Evolutionary conservation across 345 rosid genomes (phyloP).

Genomic region (Boechera divaricarpa): DNA sequence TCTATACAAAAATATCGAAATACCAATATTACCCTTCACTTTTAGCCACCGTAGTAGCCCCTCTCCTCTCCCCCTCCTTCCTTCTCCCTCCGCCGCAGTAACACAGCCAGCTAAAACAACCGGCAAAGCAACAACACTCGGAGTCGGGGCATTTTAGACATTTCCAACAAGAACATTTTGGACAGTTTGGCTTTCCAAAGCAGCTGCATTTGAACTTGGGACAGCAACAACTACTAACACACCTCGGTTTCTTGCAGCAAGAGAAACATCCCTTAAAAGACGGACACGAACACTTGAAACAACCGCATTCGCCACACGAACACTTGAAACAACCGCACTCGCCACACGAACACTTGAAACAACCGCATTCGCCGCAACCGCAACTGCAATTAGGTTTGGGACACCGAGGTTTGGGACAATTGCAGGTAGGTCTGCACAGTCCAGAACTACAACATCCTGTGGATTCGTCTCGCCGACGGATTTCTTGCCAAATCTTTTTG

Average conservation of each 20-base stretch:
- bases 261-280: conserved; percentile 44
- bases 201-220: conserved; percentile 49
- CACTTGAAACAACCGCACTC: conserved; percentile 39
- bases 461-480: conserved; percentile 52
- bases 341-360: conserved; percentile 48
- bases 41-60: conserved; percentile 15
- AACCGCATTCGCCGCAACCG: conserved; percentile 8
- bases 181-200: conserved; percentile 50
- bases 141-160: conserved; percentile 18
- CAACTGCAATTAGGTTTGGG: conserved; percentile 52
- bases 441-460: conserved; percentile 59
- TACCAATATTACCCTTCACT: conserved; percentile 38
- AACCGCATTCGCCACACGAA: conserved; percentile 42
- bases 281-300: conserved; percentile 50
- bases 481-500: conserved; percentile 67
- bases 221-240: conserved; percentile 32
- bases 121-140: conserved; percentile 31
- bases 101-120: conserved; percentile 55
- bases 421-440: conserved; percentile 45
- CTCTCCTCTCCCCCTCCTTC: conserved; percentile 29
- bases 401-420: conserved; percentile 52
- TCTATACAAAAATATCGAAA: conserved; percentile 36
- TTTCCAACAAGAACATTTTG: conserved; percentile 39
- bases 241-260: conserved; percentile 54
- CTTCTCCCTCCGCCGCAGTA: conserved; percentile 44